Base-by-base conservation (phyloP, 768 basidiomycete species). In the Pleurotus sapidus region DNA sequence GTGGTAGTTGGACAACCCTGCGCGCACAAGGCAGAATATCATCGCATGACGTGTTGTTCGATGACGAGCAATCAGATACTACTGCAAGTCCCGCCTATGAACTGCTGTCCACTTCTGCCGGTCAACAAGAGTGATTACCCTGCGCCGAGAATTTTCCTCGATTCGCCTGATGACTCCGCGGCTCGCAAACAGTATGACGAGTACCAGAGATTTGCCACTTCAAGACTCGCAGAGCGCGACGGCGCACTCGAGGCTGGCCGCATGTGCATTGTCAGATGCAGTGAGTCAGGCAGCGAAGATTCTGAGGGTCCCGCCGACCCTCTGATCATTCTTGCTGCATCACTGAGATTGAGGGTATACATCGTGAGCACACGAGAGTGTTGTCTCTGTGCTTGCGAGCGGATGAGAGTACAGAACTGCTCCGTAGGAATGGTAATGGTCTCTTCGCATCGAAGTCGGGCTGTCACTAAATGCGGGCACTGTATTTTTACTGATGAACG, bases 191-290 rank as follows among this genome's bases (percentile, higher is more conserved):
- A 53, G 25, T 53, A 39, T 37, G 11, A 12, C 30, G 38, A 53
- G 23, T 53, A 53, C n/a, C 37, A 40, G 15, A 39, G 24, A 20
- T 53, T 39, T 15, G 39, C 51, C 38, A 53, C 38, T 15, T 9
- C 18, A 9, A n/a, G 23, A 37, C 50, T 64, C 38, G 56, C 51
- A 8, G 43, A 53, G 57, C 23, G 20, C 1, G 61, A 53, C 12
- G 48, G 59, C 23, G 54, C 61, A 5, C 34, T 64, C 4, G 63
- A 62, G 45, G 49, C 57, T 9, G 58, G 46, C 5, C 49, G 59
- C n/a, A 55, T 56, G 39, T 57, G 46, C 45, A 60, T 64, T 18
- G 61, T 61, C 37, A 25, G 63, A 46, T 64, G 63, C 42, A 53
- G 51, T 25, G 51, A 53, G 37, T 39, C 51, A 17, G 59, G 61